Conservation (phyloP, 2,329 filamentous ascomycete species). For the Pseudofabraea citricarpa region DNA sequence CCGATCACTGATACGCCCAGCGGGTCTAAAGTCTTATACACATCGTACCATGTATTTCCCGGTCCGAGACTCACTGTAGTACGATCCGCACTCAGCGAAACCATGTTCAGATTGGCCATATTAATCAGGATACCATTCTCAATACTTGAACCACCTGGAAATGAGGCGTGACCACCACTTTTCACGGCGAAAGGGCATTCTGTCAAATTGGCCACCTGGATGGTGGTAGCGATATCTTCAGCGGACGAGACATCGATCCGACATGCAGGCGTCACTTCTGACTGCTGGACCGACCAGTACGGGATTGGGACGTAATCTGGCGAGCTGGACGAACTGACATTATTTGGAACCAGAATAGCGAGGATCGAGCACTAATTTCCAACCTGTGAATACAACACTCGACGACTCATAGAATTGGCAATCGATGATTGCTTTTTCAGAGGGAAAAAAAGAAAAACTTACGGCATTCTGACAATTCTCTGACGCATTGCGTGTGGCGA, state of each 20-base stretch:
- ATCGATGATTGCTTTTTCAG: no score
- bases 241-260: slow-evolving; percentile 13
- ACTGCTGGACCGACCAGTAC: slow-evolving; percentile 15
- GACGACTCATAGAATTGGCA: no score
- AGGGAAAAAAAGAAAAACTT: no score
- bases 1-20: slow-evolving; percentile 28
- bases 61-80: slow-evolving; percentile 27
- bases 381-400: no score
- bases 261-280: slow-evolving; percentile 12
- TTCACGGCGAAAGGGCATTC: slow-evolving; percentile 17
- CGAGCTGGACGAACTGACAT: background rate
- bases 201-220: slow-evolving; percentile 11
- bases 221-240: slow-evolving; percentile 10
- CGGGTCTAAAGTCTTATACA: slow-evolving; percentile 30
- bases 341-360: background rate
- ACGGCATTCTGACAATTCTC: no score
- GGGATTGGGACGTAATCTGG: background rate
- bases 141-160: slow-evolving; percentile 45
- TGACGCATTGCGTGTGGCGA: no score
- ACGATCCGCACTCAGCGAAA: slow-evolving; percentile 22
- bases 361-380: background rate
- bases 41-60: slow-evolving; percentile 32
- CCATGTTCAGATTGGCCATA: slow-evolving; percentile 26
- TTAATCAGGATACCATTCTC: slow-evolving; percentile 45
- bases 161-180: slow-evolving; percentile 16